Evolutionary conservation across 2,329 filamentous ascomycete species (phyloP).

Genomic region (Talaromyces verruculosus): DNA sequence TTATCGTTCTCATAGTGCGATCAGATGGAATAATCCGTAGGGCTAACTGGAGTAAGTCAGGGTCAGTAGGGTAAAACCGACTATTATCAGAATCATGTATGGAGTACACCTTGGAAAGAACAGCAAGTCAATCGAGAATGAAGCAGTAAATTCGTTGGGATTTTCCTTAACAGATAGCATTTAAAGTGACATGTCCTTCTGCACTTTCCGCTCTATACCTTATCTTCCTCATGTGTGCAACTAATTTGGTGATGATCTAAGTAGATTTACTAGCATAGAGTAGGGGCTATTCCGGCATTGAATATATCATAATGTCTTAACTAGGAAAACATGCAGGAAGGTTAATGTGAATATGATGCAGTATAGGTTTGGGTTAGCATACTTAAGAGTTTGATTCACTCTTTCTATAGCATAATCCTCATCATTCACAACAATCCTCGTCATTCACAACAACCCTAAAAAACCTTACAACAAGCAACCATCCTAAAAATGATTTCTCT

Average conservation of each 20-base stretch:
- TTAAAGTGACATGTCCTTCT: neutral
- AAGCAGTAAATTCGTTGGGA: neutral
- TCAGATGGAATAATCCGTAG: neutral
- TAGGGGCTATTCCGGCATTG: neutral
- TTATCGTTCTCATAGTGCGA: neutral
- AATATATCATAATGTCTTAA: neutral
- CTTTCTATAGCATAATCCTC: neutral
- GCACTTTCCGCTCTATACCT: neutral
- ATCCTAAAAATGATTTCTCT: neutral
- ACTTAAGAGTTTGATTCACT: neutral
- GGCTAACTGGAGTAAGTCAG: neutral
- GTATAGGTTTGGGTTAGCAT: neutral
- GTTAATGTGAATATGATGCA: neutral
- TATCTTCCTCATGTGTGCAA: neutral
- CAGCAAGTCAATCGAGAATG: too few relatives aligned
- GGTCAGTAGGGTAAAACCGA: neutral
- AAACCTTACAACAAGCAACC: neutral
- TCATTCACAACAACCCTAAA: neutral
- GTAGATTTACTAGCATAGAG: neutral
- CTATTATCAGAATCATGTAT: neutral
- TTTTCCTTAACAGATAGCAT: neutral
- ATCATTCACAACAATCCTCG: neutral
- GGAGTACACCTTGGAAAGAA: neutral
- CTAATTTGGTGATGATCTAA: neutral
- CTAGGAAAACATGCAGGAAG: neutral